These are phyloP conservation scores for Pythium phragmitis DNA, from an alignment of 352 stramenopile species.

Conservation along the genomic window DNA sequence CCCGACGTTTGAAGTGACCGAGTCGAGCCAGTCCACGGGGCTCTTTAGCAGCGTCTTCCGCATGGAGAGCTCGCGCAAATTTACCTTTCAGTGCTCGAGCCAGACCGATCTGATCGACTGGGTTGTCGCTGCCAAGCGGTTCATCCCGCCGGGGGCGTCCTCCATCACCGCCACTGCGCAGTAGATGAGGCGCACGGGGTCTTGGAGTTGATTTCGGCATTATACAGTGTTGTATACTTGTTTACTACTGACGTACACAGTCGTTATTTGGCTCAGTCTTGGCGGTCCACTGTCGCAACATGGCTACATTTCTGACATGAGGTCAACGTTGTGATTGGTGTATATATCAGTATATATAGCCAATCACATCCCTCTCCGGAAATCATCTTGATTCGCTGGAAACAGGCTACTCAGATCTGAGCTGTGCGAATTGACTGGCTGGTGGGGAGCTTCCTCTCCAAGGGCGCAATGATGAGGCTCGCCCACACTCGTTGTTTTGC, in stretches of 20 bases:
- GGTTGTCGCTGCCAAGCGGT: slow-evolving; percentile 72
- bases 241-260: background rate
- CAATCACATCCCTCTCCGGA: background rate
- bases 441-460: background rate
- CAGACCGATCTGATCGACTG: slow-evolving; percentile 81
- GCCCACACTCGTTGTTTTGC: slow-evolving; percentile 45
- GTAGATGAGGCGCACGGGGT: background rate
- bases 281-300: background rate
- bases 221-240: background rate
- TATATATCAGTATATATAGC: slow-evolving; percentile 10
- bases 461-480: too few species aligned
- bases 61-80: slow-evolving; percentile 58
- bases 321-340: background rate
- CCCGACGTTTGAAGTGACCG: slow-evolving; percentile 72
- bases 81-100: slow-evolving; percentile 80
- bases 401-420: slow-evolving; percentile 18
- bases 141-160: slow-evolving; percentile 44
- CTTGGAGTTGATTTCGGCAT: background rate
- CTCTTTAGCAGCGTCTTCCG: slow-evolving; percentile 66
- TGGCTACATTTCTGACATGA: slow-evolving; percentile 18
- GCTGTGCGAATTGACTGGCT: slow-evolving; percentile 16
- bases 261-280: background rate
- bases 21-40: slow-evolving; percentile 52
- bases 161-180: slow-evolving; percentile 19
- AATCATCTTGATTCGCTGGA: slow-evolving; percentile 15